Conservation (phyloP, 225 moss, liverwort and hornwort genomes). For the Pseudisothecium myosuroides region DNA sequence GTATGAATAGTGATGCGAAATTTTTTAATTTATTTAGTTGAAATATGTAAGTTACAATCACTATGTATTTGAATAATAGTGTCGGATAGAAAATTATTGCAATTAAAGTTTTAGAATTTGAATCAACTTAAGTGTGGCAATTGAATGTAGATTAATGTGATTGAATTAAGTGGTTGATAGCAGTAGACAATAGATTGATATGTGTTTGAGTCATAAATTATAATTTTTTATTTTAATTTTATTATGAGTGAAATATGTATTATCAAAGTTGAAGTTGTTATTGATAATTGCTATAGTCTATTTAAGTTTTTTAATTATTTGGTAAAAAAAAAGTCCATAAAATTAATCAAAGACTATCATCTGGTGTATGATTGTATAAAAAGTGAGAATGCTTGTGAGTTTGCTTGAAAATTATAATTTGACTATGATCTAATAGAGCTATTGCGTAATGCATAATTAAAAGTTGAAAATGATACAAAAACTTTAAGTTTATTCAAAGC, state of each 20-base stretch:
- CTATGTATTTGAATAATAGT: neutral
- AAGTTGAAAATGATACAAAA: rapidly evolving
- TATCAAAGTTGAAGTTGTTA: neutral
- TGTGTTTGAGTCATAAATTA: rapidly evolving
- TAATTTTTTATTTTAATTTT: neutral
- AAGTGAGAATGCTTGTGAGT: neutral
- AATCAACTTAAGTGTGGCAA: neutral
- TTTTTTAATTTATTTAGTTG: rapidly evolving
- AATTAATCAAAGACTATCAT: neutral
- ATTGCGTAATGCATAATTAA: neutral
- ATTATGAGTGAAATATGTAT: neutral
- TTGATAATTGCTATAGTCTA: neutral
- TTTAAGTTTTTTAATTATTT: neutral
- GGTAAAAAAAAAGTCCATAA: rapidly evolving
- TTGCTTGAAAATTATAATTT: neutral
- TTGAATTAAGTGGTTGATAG: neutral
- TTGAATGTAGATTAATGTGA: neutral
- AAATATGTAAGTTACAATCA: neutral
- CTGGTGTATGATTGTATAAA: rapidly evolving
- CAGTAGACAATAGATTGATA: neutral
- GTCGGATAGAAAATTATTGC: neutral
- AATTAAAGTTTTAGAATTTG: neutral
- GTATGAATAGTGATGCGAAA: no score
- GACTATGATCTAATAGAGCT: neutral
- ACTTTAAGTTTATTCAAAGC: neutral